Percentiles rank a stretch among this genome's conserved stretches.
These are phyloP conservation scores for Ogataea thermomethanolica DNA, from an alignment of 805 yeast genomes.

Conservation along the genomic window DNA sequence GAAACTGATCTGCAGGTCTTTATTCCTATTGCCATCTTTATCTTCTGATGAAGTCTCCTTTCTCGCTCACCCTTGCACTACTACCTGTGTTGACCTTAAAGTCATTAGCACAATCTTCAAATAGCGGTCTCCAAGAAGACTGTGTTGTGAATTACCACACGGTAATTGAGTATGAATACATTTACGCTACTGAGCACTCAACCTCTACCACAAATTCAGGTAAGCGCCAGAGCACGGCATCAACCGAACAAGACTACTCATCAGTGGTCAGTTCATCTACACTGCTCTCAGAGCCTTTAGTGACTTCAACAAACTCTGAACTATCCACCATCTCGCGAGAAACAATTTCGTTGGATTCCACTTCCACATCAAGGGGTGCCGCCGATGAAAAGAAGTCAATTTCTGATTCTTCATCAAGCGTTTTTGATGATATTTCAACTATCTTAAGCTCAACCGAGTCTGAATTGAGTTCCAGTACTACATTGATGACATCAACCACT, in stretches of 20 bases:
- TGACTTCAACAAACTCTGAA: not conserved
- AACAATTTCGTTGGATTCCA: too few species aligned
- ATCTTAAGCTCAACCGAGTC: too few species aligned
- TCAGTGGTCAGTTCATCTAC: not conserved
- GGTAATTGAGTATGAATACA: constrained; percentile 15
- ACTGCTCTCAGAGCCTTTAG: not conserved
- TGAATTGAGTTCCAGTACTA: too few species aligned
- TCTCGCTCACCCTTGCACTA: not conserved
- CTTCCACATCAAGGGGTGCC: too few species aligned
- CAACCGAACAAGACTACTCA: not conserved
- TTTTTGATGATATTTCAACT: too few species aligned
- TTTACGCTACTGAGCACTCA: constrained; percentile 8
- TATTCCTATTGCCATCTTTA: not conserved
- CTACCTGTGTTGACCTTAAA: too few species aligned
- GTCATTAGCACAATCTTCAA: too few species aligned
- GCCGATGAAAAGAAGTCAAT: too few species aligned
- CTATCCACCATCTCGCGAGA: not conserved
- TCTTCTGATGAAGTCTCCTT: not conserved
- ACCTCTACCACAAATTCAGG: not conserved
- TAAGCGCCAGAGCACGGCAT: not conserved
- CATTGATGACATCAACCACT: too few species aligned
- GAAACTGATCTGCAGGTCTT: not conserved
- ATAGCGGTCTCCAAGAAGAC: not conserved
- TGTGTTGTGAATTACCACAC: constrained; percentile 21
- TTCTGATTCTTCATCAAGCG: constrained; percentile 1